phyloP scores from a whole-genome alignment of 1,284 basidiomycete species.

The Puccinia polysora region DNA sequence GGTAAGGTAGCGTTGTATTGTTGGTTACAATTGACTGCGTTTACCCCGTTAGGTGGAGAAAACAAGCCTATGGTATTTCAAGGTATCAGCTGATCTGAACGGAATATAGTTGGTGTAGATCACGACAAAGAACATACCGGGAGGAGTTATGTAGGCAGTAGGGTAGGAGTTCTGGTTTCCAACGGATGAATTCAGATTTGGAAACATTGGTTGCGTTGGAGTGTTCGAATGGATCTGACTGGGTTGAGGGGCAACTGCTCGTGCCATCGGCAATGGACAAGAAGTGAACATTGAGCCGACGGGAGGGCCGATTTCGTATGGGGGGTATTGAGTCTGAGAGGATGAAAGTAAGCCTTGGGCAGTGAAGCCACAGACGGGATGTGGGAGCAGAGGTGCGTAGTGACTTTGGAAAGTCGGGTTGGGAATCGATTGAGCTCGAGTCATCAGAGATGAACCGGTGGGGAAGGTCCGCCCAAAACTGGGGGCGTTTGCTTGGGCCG shows the following conservation, averaged over 20 bases:
- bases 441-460: background rate
- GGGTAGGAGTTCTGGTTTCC: background rate
- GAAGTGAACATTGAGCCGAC: constrained; percentile 4
- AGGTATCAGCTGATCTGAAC: background rate
- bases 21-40: constrained; percentile 1
- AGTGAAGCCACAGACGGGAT: background rate
- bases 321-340: constrained; percentile 1
- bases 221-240: constrained; percentile 6
- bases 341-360: background rate
- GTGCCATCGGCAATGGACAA: background rate
- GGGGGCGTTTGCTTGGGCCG: background rate
- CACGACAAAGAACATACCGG: background rate
- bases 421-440: constrained; percentile 14
- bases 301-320: background rate
- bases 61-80: background rate
- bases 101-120: background rate
- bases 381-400: constrained; percentile 3
- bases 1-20: constrained; percentile 12
- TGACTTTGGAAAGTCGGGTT: background rate
- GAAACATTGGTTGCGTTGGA: background rate
- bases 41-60: background rate
- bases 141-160: background rate
- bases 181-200: background rate
- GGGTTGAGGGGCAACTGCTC: background rate
- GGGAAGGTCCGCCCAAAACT: constrained; percentile 7